These are phyloP conservation scores for Vanilla planifolia DNA, from an alignment of 106 monocot genomes.

Conservation along the genomic window DNA sequence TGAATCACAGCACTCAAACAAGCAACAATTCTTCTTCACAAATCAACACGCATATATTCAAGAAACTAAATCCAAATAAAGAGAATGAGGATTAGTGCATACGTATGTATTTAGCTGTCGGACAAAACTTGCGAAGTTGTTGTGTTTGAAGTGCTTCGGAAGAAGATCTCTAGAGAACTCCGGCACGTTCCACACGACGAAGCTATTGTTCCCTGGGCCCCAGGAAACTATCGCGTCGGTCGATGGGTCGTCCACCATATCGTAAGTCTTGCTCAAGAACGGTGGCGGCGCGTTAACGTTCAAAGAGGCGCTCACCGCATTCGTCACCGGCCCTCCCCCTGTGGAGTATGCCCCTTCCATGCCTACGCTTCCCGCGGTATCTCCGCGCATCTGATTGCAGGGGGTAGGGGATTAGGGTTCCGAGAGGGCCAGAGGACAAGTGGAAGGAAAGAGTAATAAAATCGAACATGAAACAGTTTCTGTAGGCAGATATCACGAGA, in stretches of 20 bases:
- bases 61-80: too few species aligned
- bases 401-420: neutral
- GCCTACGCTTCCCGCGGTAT: too few species aligned
- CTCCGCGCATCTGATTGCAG: neutral
- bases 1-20: too few species aligned
- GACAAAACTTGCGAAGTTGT: slow-evolving; percentile 64
- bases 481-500: too few species aligned
- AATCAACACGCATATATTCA: too few species aligned
- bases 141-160: slow-evolving; percentile 67
- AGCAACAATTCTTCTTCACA: too few species aligned
- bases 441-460: neutral
- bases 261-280: slow-evolving; percentile 44
- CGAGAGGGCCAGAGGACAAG: neutral
- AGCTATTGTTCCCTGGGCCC: slow-evolving; percentile 43
- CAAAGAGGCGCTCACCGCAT: slow-evolving; percentile 5
- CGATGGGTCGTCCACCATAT: slow-evolving; percentile 38
- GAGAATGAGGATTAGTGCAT: slow-evolving; percentile 2
- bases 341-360: neutral
- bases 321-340: neutral
- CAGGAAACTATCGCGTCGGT: slow-evolving; percentile 35
- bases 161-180: slow-evolving; percentile 49
- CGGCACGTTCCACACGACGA: slow-evolving; percentile 41
- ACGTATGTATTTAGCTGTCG: slow-evolving; percentile 58
- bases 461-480: too few species aligned
- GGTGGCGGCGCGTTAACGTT: slow-evolving; percentile 19